phyloP scores from a whole-genome alignment of 208 protist genomes.

The Crithidia sp. region DNA sequence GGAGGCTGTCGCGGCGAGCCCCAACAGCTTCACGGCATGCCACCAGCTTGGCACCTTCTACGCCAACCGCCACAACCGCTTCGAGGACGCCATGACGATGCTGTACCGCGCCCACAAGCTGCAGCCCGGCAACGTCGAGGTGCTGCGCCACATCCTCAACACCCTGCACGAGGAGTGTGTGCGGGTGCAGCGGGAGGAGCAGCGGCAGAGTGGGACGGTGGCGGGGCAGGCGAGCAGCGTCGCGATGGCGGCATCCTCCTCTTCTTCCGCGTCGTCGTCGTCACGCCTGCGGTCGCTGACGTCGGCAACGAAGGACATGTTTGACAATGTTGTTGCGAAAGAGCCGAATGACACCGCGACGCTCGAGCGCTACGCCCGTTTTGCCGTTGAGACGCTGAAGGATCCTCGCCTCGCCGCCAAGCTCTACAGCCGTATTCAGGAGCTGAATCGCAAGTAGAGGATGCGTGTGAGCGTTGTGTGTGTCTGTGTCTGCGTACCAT shows the following conservation, averaged over 20 bases:
- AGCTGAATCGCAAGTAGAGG: constrained; percentile 30
- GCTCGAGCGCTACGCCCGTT: constrained; percentile 69
- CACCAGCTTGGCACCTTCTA: constrained; percentile 72
- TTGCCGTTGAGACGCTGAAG: constrained; percentile 66
- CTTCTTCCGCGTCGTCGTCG: background rate
- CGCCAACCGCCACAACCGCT: constrained; percentile 56
- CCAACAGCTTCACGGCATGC: constrained; percentile 43
- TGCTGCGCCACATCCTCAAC: constrained; percentile 53
- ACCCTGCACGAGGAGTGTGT: constrained; percentile 67
- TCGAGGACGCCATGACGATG: constrained; percentile 66
- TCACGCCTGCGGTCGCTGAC: constrained; percentile 46
- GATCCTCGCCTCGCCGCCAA: constrained; percentile 48
- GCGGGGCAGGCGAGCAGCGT: constrained; percentile 15
- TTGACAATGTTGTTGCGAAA: constrained; percentile 46
- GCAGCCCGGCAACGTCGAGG: constrained; percentile 58
- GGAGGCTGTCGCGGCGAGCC: constrained; percentile 46
- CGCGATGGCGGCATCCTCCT: background rate
- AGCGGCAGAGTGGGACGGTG: constrained; percentile 24
- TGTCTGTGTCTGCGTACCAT: background rate
- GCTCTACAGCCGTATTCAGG: constrained; percentile 48
- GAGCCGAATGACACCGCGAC: constrained; percentile 44
- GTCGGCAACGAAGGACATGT: constrained; percentile 44
- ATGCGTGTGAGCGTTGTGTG: background rate
- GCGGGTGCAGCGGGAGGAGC: constrained; percentile 49
- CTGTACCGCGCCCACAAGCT: constrained; percentile 63